Conservation (phyloP, 2,329 filamentous ascomycete genomes). For the Ilyonectria mors-panacis region DNA sequence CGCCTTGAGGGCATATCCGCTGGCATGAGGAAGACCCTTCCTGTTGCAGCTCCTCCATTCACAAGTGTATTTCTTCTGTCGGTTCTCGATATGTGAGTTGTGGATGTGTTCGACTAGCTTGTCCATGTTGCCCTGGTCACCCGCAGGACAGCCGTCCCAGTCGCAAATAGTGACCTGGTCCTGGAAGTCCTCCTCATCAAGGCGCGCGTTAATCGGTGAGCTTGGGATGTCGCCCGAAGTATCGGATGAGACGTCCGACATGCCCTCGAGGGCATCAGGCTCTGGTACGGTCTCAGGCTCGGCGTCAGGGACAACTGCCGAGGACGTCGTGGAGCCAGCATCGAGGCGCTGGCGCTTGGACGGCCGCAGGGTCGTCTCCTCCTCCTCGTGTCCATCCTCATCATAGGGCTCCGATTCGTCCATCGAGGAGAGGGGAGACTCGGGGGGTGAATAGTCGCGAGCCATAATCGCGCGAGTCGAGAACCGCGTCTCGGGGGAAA, state of each 20-base stretch:
- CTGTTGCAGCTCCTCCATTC: conserved; percentile 93
- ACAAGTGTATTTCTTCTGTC: conserved; percentile 98
- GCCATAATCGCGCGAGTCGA: conserved; percentile 52
- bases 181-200: conserved; percentile 81
- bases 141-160: conserved; percentile 82
- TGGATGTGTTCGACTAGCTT: conserved; percentile 87
- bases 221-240: conserved; percentile 88
- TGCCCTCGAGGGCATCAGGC: conserved; percentile 68
- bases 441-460: conserved; percentile 56
- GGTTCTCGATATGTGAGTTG: conserved; percentile 91
- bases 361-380: conserved; percentile 59
- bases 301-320: conserved; percentile 58
- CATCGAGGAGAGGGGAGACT: conserved; percentile 65
- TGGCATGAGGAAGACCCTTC: conserved; percentile 93
- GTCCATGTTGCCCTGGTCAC: conserved; percentile 86
- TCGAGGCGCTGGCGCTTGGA: conserved; percentile 65
- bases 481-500: conserved; percentile 41
- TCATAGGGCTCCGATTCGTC: conserved; percentile 63
- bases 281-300: conserved; percentile 64
- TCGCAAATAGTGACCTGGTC: conserved; percentile 85
- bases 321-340: conserved; percentile 61
- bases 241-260: conserved; percentile 88
- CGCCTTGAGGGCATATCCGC: conserved; percentile 94
- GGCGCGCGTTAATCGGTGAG: conserved; percentile 76
- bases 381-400: conserved; percentile 61